Base-by-base conservation (phyloP, 2,329 filamentous ascomycete species). In the Incumbomyces lentus region DNA sequence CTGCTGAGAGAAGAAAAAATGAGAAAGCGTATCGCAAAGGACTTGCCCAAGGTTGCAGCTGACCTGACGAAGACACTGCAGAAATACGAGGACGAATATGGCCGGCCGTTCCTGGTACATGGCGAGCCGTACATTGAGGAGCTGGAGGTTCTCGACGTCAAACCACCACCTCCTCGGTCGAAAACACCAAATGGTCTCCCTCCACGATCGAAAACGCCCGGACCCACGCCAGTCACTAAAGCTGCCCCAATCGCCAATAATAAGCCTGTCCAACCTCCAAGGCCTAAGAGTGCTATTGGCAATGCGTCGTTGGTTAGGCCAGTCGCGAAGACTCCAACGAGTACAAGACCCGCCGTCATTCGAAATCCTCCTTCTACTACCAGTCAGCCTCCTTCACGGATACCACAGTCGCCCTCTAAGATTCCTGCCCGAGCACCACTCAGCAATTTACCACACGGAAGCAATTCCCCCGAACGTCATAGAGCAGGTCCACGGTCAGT, bases 1-100 rank as follows among this genome's bases (percentile, higher is more conserved):
- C 74, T 98, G 13, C 73, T 98, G 44, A 78, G 92, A 26, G 92
- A 98, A 62, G 92, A 98, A 69, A 98, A 96, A 75, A 94, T 95
- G 86, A 81, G 92, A 50, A 98, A 98, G 76, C 78, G 89, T 48
- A 95, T 98, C 52, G 78, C 89, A 19, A 98, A 96, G 65, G 92
- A 98, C 61, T 72, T 98, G 26, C 92, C 92, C 47, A 96, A 94
- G 69, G 75, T 98, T 36, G 82, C 90, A 48, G 76, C 75, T 0
- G 88, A 96, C n/a, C 69, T 98, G 49, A 78, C 78, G 54, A 90
- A 82, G 62, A 74, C 77, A n/a, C 74, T 98, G 22, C 85, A 90
- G 61, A 70, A 75, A 38, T 98, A 87, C 81, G 92, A 98, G 62
- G 84, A 94, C 44, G 92, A 96, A 60, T 95, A 90, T 62, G 90